Evolutionary conservation across 805 yeast species (phyloP).

Genomic region (Wickerhamiella parazyma): DNA sequence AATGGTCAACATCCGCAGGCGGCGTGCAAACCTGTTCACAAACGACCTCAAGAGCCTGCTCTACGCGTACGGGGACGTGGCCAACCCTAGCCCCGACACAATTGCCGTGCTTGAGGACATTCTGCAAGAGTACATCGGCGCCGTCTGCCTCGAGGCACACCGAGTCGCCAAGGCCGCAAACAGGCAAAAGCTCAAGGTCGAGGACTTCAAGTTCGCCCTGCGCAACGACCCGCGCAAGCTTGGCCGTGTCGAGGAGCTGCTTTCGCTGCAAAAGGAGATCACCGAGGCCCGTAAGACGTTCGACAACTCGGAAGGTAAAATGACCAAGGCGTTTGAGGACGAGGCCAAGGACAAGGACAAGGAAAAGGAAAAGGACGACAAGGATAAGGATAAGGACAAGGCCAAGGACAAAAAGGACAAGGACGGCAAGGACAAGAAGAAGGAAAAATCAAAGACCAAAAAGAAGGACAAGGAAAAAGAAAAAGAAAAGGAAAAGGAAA

Average conservation of each 20-base stretch:
- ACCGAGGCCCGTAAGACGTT: constrained; percentile 54
- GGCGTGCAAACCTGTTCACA: constrained; percentile 23
- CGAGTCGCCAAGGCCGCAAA: constrained; percentile 37
- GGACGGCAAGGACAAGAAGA: constrained; percentile 23
- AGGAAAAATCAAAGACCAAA: not conserved
- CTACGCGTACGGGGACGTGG: constrained; percentile 61
- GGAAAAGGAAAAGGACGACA: constrained; percentile 6
- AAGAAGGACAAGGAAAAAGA: not conserved
- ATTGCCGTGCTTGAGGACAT: constrained; percentile 55
- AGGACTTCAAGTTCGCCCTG: constrained; percentile 58
- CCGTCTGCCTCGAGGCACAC: constrained; percentile 43
- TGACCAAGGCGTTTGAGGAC: constrained; percentile 19
- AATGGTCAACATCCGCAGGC: constrained; percentile 2
- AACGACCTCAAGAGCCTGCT: constrained; percentile 41
- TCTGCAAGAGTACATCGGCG: constrained; percentile 47
- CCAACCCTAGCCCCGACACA: constrained; percentile 53
- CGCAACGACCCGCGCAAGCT: constrained; percentile 52
- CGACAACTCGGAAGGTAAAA: constrained; percentile 44
- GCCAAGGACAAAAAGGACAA: constrained; percentile 26
- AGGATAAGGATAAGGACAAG: constrained; percentile 15
- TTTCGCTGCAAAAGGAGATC: constrained; percentile 45
- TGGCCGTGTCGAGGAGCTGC: constrained; percentile 55
- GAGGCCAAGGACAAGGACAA: constrained; percentile 20
- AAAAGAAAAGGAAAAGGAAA: not conserved
- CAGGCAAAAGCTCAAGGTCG: constrained; percentile 52